Conservation (phyloP, 768 basidiomycete species). For the Rhodotorula paludigena region DNA sequence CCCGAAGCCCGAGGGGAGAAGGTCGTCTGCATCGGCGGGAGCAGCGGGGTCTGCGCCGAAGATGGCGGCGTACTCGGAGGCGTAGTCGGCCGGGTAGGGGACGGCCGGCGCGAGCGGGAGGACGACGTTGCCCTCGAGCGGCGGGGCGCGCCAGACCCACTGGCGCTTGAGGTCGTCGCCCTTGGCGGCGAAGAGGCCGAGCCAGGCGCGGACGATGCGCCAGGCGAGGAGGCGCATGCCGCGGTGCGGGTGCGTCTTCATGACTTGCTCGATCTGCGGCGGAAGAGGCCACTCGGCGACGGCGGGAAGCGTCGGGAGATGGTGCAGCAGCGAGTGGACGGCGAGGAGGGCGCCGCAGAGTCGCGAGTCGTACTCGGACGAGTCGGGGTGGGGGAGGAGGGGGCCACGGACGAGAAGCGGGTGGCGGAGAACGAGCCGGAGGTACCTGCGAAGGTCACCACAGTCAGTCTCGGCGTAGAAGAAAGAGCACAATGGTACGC, state of each 20-base stretch:
- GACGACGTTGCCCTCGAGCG: constrained; percentile 16
- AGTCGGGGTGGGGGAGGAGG: constrained; percentile 42
- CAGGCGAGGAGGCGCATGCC: constrained; percentile 42
- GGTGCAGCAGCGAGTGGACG: constrained; percentile 22
- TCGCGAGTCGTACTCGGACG: constrained; percentile 16
- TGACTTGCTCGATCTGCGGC: constrained; percentile 13
- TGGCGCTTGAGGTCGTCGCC: constrained; percentile 44
- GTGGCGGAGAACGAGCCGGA: constrained; percentile 29
- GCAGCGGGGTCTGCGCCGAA: constrained; percentile 73
- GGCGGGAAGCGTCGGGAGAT: constrained; percentile 33
- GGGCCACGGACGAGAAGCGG: constrained; percentile 53
- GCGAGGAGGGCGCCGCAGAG: constrained; percentile 25
- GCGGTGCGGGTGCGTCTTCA: constrained; percentile 37
- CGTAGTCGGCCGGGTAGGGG: constrained; percentile 67
- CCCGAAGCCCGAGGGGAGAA: constrained; percentile 54
- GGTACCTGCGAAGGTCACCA: constrained; percentile 54
- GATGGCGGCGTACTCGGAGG: constrained; percentile 71
- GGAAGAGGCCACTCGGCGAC: constrained; percentile 37
- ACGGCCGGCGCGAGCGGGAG: constrained; percentile 49
- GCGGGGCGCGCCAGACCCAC: constrained; percentile 43
- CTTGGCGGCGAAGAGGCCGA: constrained; percentile 31
- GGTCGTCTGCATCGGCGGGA: constrained; percentile 61
- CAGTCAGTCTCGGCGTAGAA: constrained; percentile 44
- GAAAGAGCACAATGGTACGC: constrained; percentile 16
- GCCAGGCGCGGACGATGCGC: constrained; percentile 37